Evolutionary conservation across 495 filamentous ascomycete species (phyloP).

Genomic region (Baudoinia panamericana): DNA sequence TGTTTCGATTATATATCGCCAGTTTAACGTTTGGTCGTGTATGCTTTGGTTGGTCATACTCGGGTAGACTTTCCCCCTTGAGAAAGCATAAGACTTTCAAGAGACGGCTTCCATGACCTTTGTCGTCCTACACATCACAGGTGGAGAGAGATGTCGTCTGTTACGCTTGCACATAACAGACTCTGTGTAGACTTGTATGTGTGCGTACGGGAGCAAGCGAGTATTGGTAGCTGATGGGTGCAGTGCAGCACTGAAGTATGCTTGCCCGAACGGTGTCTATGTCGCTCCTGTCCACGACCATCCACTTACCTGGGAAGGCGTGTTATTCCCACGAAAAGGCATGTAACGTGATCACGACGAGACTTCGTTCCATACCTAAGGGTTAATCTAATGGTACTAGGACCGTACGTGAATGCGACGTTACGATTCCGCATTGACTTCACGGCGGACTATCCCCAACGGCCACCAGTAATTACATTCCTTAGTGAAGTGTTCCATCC

Average conservation of each 20-base stretch:
- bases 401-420: constrained; percentile 76
- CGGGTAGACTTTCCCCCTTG: no score
- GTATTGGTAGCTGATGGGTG: background rate
- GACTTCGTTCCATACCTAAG: background rate
- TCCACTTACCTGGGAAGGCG: constrained; percentile 70
- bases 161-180: background rate
- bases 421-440: constrained; percentile 85
- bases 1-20: no score
- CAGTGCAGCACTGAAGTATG: constrained; percentile 69
- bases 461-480: constrained; percentile 77
- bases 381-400: constrained; percentile 29
- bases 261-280: constrained; percentile 73
- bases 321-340: constrained; percentile 83
- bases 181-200: constrained; percentile 18
- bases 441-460: constrained; percentile 61
- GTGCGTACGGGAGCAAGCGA: background rate
- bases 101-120: background rate
- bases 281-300: constrained; percentile 72
- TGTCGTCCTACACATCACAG: background rate
- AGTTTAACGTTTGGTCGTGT: no score
- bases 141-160: background rate
- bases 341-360: background rate
- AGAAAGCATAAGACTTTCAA: no score
- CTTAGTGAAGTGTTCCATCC: constrained; percentile 89
- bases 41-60: no score